Conservation (phyloP, 371 early-diverging fungal genomes). For the Mortierella sp. region DNA sequence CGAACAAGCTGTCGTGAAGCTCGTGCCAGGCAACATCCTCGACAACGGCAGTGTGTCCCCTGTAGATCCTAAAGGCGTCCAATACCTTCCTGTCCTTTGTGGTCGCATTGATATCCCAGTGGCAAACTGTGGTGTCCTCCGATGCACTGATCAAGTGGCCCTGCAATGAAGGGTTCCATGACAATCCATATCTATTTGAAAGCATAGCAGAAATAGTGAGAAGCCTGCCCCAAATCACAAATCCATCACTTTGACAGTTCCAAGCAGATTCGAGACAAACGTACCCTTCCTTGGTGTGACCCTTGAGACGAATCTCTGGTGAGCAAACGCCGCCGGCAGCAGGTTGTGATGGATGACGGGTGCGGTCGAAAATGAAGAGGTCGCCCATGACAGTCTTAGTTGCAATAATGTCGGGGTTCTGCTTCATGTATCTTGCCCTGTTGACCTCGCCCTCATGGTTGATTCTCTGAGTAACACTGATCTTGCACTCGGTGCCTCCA, state of each 20-base stretch:
- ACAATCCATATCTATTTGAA: conserved; percentile 74
- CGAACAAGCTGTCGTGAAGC: conserved; percentile 85
- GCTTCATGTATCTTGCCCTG: conserved; percentile 95
- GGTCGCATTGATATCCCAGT: conserved; percentile 84
- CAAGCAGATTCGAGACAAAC: not conserved
- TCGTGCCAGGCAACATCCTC: conserved; percentile 98
- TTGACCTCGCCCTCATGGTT: conserved; percentile 97
- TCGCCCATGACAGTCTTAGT: conserved; percentile 93
- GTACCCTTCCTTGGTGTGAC: conserved; percentile 96
- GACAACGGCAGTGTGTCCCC: conserved; percentile 91
- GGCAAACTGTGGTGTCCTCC: conserved; percentile 90
- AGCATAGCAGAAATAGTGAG: not conserved
- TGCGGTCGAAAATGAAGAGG: conserved; percentile 97
- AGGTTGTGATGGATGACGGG: conserved; percentile 90
- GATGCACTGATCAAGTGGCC: conserved; percentile 87
- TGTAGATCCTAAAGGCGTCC: conserved; percentile 81
- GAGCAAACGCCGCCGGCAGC: conserved; percentile 79
- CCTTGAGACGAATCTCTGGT: conserved; percentile 90
- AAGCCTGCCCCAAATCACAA: not conserved
- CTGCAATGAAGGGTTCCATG: conserved; percentile 78
- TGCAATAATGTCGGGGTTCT: conserved; percentile 94
- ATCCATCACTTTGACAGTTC: not conserved
- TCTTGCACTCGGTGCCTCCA: conserved; percentile 81
- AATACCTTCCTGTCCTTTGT: conserved; percentile 78
- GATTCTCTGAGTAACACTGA: conserved; percentile 90